Conservation (phyloP, 768 basidiomycete genomes). For the Lentinula sp. region DNA sequence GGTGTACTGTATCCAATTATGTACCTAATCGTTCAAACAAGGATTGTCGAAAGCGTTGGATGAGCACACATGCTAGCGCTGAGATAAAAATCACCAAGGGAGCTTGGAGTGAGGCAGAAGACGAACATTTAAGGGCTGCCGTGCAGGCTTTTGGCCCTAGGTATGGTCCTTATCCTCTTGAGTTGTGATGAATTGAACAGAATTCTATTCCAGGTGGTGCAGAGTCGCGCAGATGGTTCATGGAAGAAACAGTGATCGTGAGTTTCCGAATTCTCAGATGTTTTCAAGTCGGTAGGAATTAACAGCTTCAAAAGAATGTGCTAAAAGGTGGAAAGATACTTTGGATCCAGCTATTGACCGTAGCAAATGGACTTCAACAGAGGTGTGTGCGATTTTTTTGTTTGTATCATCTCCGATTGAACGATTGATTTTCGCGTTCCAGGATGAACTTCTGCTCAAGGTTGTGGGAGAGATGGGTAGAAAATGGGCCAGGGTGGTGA, state of each 20-base stretch:
- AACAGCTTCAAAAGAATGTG: conserved; percentile 12
- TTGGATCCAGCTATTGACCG: conserved; percentile 21
- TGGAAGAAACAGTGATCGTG: conserved; percentile 21
- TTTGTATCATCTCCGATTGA: neutral
- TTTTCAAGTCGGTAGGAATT: neutral
- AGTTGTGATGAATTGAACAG: neutral
- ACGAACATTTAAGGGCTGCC: conserved; percentile 49
- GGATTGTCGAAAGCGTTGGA: conserved; percentile 60
- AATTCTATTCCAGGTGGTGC: conserved; percentile 13
- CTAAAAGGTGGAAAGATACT: conserved; percentile 23
- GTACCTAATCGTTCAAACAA: conserved; percentile 59
- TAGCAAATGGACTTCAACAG: conserved; percentile 17
- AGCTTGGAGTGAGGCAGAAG: conserved; percentile 55
- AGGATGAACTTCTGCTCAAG: conserved; percentile 18
- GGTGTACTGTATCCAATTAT: conserved; percentile 59
- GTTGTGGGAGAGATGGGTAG: conserved; percentile 18
- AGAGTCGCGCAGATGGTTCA: conserved; percentile 17
- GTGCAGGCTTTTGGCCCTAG: conserved; percentile 50
- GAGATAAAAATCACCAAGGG: conserved; percentile 56
- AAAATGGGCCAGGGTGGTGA: conserved; percentile 21
- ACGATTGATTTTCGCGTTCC: neutral
- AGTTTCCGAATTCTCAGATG: neutral
- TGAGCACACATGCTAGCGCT: conserved; percentile 55
- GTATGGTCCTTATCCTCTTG: conserved; percentile 25
- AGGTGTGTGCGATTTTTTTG: conserved; percentile 7